Evolutionary conservation across 148 eudicot species (phyloP).

Genomic region (Cornus kousa): DNA sequence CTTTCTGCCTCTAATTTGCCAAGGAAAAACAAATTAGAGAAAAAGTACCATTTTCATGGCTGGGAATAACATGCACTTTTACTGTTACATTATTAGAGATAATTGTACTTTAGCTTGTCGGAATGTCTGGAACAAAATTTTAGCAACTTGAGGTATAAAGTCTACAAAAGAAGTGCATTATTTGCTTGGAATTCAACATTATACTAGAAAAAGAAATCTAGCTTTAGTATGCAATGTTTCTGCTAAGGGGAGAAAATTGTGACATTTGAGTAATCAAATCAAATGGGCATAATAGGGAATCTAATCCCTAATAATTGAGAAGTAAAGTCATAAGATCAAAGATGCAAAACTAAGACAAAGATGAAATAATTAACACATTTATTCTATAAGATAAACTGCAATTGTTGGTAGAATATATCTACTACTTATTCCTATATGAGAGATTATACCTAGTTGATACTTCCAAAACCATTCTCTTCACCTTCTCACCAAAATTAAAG

Average conservation of each 20-base stretch:
- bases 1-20: no score
- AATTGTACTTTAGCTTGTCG: neutral
- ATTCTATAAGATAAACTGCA: neutral
- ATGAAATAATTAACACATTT: conserved; percentile 2
- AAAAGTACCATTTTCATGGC: neutral
- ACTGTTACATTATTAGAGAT: no score
- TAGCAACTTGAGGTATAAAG: neutral
- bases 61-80: neutral
- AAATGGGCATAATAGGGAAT: conserved; percentile 5
- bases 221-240: no score
- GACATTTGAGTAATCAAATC: neutral
- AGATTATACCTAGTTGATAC: neutral
- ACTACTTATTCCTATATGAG: conserved; percentile 13
- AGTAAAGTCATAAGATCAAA: neutral
- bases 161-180: neutral
- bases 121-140: neutral
- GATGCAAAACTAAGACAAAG: neutral
- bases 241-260: no score
- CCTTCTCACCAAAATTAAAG: no score
- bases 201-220: no score
- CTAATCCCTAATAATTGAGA: conserved; percentile 1
- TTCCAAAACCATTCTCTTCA: neutral
- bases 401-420: neutral
- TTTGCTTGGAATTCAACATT: neutral
- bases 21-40: no score